Evolutionary conservation across 768 basidiomycete genomes (phyloP).

Genomic region (Agrocybe pediades): DNA sequence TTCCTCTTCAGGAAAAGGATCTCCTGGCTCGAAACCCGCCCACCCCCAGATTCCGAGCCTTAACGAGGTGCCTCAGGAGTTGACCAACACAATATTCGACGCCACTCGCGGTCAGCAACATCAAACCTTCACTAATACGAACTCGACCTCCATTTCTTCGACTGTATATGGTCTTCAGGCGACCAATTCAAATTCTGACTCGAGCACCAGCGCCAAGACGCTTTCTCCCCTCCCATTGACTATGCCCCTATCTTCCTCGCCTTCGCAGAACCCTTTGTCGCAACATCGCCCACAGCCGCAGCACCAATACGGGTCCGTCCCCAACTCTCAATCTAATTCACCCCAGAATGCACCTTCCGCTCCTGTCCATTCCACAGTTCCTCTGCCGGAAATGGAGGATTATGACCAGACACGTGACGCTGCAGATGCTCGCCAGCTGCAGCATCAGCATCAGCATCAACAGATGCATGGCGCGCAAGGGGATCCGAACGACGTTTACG

Average conservation of each 20-base stretch:
- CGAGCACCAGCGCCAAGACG: constrained; percentile 8
- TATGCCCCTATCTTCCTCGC: constrained; percentile 8
- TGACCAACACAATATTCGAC: neutral
- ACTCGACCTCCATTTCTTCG: neutral
- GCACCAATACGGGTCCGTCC: constrained; percentile 1
- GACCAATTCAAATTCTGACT: constrained; percentile 1
- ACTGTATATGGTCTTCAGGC: constrained; percentile 2
- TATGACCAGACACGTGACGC: constrained; percentile 12
- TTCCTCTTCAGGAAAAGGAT: neutral
- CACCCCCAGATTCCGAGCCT: neutral
- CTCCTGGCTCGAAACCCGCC: neutral
- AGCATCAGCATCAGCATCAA: constrained; percentile 15
- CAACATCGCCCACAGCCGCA: constrained; percentile 2
- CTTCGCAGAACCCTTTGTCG: constrained; percentile 4
- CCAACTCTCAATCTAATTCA: constrained; percentile 3
- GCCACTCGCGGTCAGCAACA: neutral
- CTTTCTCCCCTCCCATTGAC: constrained; percentile 20
- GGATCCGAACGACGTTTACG: neutral
- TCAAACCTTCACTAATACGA: neutral
- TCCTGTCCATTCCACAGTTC: constrained; percentile 33
- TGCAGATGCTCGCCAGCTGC: constrained; percentile 10
- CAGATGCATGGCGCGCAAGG: constrained; percentile 2
- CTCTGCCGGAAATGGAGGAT: constrained; percentile 30
- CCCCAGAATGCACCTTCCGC: constrained; percentile 22
- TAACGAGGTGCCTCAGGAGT: neutral